Percentiles rank a stretch among this genome's conserved stretches.
Evolutionary conservation across 106 monocot genomes (phyloP).

Genomic region (Phalaenopsis equestris): DNA sequence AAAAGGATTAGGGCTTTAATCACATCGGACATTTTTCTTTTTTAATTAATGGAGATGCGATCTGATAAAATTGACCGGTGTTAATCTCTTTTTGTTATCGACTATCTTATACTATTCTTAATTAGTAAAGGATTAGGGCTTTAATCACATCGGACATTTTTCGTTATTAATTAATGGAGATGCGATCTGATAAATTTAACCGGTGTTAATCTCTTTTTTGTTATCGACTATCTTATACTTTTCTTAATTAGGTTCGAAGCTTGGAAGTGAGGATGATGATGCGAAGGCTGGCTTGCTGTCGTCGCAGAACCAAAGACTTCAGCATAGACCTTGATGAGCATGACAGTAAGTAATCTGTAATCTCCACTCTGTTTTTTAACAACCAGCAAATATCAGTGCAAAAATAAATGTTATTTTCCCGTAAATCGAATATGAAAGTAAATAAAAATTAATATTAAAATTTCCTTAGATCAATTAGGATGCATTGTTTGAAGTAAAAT

Average conservation of each 20-base stretch:
- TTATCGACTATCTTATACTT: neutral
- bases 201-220: neutral
- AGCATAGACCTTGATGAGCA: conserved; percentile 67
- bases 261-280: conserved; percentile 13
- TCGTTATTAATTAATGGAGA: neutral
- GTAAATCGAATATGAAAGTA: neutral
- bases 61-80: neutral
- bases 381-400: too few species aligned
- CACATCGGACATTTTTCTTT: neutral
- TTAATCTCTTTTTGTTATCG: neutral
- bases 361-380: neutral
- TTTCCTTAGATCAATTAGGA: too few species aligned
- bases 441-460: too few species aligned
- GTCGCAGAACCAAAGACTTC: conserved; percentile 42
- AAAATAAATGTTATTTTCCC: too few species aligned
- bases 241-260: neutral
- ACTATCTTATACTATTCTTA: conserved; percentile 1
- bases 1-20: neutral
- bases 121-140: neutral
- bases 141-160: neutral
- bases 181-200: neutral
- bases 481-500: too few species aligned
- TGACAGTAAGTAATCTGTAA: conserved; percentile 36
- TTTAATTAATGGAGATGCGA: neutral
- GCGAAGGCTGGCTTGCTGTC: conserved; percentile 55